These are phyloP conservation scores for Hypoxylon cercidicola DNA, from an alignment of 495 filamentous ascomycete genomes.

Conservation along the genomic window DNA sequence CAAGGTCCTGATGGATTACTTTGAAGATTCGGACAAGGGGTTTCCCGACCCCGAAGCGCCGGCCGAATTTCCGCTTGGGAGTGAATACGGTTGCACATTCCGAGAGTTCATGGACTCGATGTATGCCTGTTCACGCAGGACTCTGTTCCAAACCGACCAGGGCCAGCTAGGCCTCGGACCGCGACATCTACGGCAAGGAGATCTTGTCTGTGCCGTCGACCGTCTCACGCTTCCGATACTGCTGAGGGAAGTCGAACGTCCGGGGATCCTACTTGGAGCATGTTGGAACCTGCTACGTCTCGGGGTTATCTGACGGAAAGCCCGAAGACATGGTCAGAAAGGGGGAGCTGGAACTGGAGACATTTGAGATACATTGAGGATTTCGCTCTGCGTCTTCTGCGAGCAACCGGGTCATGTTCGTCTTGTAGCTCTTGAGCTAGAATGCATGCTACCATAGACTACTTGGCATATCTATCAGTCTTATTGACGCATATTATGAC, in stretches of 20 bases:
- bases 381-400: not conserved
- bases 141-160: slow-evolving; percentile 8
- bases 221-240: slow-evolving; percentile 4
- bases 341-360: slow-evolving; percentile 12
- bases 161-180: slow-evolving; percentile 13
- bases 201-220: slow-evolving; percentile 14
- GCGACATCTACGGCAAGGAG: slow-evolving; percentile 1
- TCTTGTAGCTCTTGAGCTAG: too few species aligned
- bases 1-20: not conserved
- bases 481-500: too few species aligned
- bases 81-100: too few species aligned
- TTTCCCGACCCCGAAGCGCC: too few species aligned
- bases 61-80: too few species aligned
- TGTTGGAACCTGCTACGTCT: slow-evolving; percentile 3
- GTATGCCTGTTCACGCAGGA: not conserved
- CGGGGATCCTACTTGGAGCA: not conserved
- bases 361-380: slow-evolving; percentile 17
- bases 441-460: too few species aligned
- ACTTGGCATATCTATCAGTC: too few species aligned
- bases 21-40: not conserved
- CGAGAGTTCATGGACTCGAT: too few species aligned
- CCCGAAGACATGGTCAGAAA: slow-evolving; percentile 13
- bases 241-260: not conserved
- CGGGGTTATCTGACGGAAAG: slow-evolving; percentile 8
- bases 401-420: too few species aligned